Evolutionary conservation across 352 stramenopile genomes (phyloP).

Genomic region (Phytophthora citricola): DNA sequence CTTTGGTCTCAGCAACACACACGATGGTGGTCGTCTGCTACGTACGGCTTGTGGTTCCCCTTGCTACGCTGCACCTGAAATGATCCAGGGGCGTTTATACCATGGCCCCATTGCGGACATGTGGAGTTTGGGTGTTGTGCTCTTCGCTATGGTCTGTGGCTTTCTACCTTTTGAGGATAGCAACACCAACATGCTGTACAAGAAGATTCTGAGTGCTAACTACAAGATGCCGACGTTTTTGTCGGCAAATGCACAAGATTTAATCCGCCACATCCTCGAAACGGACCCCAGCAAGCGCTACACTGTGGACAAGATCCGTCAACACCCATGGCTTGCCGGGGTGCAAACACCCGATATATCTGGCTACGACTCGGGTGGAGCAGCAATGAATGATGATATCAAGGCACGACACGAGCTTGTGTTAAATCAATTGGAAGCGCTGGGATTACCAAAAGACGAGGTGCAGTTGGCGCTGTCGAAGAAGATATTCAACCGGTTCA

Average conservation of each 20-base stretch:
- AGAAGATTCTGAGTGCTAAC: slow-evolving; percentile 91
- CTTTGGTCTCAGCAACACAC: slow-evolving; percentile 93
- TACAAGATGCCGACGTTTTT: slow-evolving; percentile 87
- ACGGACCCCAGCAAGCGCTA: slow-evolving; percentile 83
- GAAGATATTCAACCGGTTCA: slow-evolving; percentile 72
- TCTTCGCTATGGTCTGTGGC: slow-evolving; percentile 93
- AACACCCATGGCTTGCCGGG: slow-evolving; percentile 82
- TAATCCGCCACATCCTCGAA: slow-evolving; percentile 87
- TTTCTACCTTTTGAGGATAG: slow-evolving; percentile 93
- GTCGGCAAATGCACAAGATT: slow-evolving; percentile 73
- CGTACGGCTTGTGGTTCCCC: slow-evolving; percentile 92
- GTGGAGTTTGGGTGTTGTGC: slow-evolving; percentile 93
- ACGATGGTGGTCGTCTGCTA: slow-evolving; percentile 81
- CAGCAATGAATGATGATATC: slow-evolving; percentile 15
- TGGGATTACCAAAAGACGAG: slow-evolving; percentile 52
- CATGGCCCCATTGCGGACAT: slow-evolving; percentile 87
- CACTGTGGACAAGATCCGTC: slow-evolving; percentile 75
- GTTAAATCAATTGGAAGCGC: slow-evolving; percentile 53
- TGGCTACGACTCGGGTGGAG: slow-evolving; percentile 1
- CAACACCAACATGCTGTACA: slow-evolving; percentile 93
- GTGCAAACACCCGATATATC: slow-evolving; percentile 30
- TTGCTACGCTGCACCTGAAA: slow-evolving; percentile 93
- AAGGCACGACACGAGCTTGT: slow-evolving; percentile 49
- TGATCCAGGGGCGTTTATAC: slow-evolving; percentile 91
- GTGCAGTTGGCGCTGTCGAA: slow-evolving; percentile 54